Base-by-base conservation (phyloP, 1,284 basidiomycete genomes). In the Tylopilus microsporus region DNA sequence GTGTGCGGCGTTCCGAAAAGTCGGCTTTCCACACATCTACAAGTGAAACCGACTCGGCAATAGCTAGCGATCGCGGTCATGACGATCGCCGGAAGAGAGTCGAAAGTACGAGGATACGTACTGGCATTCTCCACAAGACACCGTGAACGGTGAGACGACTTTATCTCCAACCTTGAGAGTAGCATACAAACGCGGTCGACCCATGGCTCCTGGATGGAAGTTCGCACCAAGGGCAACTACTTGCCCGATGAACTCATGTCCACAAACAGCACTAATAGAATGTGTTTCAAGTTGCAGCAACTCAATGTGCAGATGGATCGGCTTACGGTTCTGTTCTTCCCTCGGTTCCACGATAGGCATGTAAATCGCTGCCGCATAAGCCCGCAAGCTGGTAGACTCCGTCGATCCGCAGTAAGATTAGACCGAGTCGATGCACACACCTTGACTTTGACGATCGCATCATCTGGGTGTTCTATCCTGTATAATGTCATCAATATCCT, bases 71-170 rank as follows among this genome's bases (percentile, higher is more conserved):
- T 56, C 11, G 10, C 3, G 8, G 15, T 46, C 13, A 41, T 43
- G 19, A 49, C 13, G 12, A 12, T 50, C 25, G 8, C 25, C 6
- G 5, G 36, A 54, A 10, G 21, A 36, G 7, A 42, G 30, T 4
- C 11, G 37, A 25, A n/a, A 7, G n/a, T 42, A 48, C 11, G 49
- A 77, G 7, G 30, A 32, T 32, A 32, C 86, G 66, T 62, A 91
- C 88, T 84, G 81, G 78, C 87, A 91, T 73, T 87, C 84, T 53
- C 88, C 89, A 66, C 94, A 96, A 46, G 85, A 90, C 19, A 85
- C 80, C 0, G 91, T 92, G 73, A 95, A 96, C 0, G 94, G 91
- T 1, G 89, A 86, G 16, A 95, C 84, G n/a, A 95, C 90, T 62
- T 85, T 84, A 71, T 94, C 89, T 5, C 92, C 92, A 3, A 89